Evolutionary conservation across 2,329 filamentous ascomycete species (phyloP), one percentile per base, ranked within the genome.

Genomic region (Aspergillus vadensis): DNA sequence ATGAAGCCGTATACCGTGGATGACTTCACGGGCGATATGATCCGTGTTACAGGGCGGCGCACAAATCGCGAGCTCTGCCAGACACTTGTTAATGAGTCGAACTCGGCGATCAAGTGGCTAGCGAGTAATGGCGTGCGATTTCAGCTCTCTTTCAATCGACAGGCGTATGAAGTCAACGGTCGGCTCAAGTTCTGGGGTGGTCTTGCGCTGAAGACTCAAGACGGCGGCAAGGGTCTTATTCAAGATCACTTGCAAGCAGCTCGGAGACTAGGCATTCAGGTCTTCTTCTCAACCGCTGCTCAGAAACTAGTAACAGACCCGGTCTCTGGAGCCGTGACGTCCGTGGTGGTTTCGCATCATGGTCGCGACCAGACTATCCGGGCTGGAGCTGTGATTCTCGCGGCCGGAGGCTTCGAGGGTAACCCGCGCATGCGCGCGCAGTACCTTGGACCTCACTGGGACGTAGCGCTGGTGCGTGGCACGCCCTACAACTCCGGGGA

Each of bases 141-240:
- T 66, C 81, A 86, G 67, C 75, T 90, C 3, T 84, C 81, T 2
- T 89, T 89, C 71, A 85, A 88, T 60, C 79, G 88, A 2, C 87
- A 91, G 68, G 85, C 88, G 0, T 90, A 88, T 69, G 78, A 86
- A 59, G 81, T 88, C n/a, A 77, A 85, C 54, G 85, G 84, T 0
- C 76, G 82, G 30, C 81, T 81, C 68, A 86, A 85, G 67, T 90
- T 90, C 70, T 90, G 87, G 87, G 88, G 88, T 10, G 87, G 87
- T 0, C 73, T 90, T 69, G 79, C 78, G n/a, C 72, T 89, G 36
- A 86, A 82, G 67, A 86, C 83, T 0, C 68, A 84, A 54, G 82
- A 86, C 63, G 85, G 85, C 1, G 86, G 86, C 0, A 86, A 86
- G 65, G 84, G 86, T 0, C 73, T 89, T 5, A 80, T 87, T 3